Evolutionary conservation across 2,329 filamentous ascomycete genomes (phyloP).

Genomic region (Pseudogymnoascus sp.): DNA sequence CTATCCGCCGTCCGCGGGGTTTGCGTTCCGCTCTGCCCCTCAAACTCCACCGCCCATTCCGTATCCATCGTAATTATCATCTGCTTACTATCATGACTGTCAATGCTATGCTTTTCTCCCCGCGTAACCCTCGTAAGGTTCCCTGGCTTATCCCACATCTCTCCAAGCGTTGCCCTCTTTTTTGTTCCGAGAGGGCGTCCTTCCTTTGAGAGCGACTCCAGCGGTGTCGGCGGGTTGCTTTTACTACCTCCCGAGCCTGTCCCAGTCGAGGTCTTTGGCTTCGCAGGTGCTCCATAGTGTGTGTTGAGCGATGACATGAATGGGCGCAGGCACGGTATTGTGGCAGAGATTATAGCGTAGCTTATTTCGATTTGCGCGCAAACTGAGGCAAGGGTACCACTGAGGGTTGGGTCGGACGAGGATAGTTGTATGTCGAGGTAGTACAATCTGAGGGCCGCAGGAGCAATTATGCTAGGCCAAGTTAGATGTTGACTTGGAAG

Average conservation of each 20-base stretch:
- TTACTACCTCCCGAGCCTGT: background rate
- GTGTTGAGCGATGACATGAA: conserved; percentile 34
- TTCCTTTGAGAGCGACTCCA: background rate
- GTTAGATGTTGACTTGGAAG: conserved; percentile 4
- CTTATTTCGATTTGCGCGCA: conserved; percentile 35
- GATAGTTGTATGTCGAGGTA: conserved; percentile 28
- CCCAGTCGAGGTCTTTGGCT: background rate
- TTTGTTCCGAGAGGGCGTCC: background rate
- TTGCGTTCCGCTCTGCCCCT: background rate
- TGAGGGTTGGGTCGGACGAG: conserved; percentile 31
- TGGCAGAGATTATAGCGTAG: conserved; percentile 35
- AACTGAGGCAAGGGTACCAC: conserved; percentile 29
- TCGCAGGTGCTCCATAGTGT: conserved; percentile 25
- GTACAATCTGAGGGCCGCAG: conserved; percentile 31
- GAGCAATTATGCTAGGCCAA: conserved; percentile 32
- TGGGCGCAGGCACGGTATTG: conserved; percentile 36
- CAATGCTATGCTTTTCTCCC: conserved; percentile 11
- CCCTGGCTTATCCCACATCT: background rate
- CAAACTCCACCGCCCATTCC: background rate
- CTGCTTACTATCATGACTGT: conserved; percentile 16
- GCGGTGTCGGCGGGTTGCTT: background rate
- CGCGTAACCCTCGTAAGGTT: background rate
- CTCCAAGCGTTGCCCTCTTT: background rate
- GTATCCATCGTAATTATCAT: conserved; percentile 23
- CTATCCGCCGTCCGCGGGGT: background rate